Conservation (phyloP, 2,329 filamentous ascomycete species). For the Penicillium digitatum region DNA sequence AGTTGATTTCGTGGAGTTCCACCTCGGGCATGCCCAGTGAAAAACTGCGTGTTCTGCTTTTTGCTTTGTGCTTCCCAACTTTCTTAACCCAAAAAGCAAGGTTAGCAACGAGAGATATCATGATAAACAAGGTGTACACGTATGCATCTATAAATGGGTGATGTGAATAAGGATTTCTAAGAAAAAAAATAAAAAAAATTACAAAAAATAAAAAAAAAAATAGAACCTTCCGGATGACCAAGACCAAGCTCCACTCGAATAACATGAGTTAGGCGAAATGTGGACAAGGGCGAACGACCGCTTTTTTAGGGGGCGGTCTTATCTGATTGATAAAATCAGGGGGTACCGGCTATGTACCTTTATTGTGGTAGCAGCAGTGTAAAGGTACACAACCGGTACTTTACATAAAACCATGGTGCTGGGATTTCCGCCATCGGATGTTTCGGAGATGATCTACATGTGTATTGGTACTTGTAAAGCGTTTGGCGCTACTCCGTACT, state of each 20-base stretch:
- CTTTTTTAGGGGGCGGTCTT: conserved; percentile 1
- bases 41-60: neutral
- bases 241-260: conserved; percentile 1
- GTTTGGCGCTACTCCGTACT: neutral
- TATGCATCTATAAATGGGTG: neutral
- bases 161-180: neutral
- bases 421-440: conserved; percentile 7
- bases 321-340: conserved; percentile 8
- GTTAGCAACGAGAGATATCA: neutral
- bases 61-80: neutral
- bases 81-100: neutral
- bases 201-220: neutral
- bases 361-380: neutral
- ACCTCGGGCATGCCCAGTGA: neutral
- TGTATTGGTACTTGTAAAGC: neutral
- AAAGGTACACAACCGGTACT: neutral
- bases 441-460: neutral
- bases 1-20: neutral
- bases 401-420: neutral
- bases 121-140: neutral
- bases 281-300: conserved; percentile 1
- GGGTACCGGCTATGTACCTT: neutral
- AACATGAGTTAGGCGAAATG: conserved; percentile 3
- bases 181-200: neutral
- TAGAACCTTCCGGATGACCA: neutral